These are phyloP conservation scores for Hypomontagnella submonticulosa DNA, from an alignment of 495 filamentous ascomycete genomes.

Conservation along the genomic window DNA sequence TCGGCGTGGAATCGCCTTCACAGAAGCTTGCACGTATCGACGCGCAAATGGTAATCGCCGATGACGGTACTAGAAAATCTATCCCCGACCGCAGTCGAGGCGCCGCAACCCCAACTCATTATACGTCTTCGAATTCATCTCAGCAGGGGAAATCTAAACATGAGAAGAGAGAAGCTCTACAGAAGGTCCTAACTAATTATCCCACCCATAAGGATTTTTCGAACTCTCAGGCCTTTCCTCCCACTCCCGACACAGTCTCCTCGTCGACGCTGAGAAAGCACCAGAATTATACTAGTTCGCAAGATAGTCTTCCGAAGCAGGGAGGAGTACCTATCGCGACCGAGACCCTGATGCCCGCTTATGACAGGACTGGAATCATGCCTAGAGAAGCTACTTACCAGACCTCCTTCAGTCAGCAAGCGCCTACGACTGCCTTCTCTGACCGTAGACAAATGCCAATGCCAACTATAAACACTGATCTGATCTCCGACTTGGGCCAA, in stretches of 20 bases:
- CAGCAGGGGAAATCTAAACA: conserved; percentile 48
- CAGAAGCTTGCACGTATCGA: conserved; percentile 55
- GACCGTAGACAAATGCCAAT: conserved; percentile 34
- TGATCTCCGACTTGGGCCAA: conserved; percentile 38
- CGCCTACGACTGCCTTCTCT: conserved; percentile 44
- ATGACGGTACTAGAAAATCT: conserved; percentile 40
- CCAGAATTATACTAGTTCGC: conserved; percentile 37
- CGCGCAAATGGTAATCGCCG: conserved; percentile 25
- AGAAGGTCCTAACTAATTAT: conserved; percentile 54
- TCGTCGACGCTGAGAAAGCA: conserved; percentile 59
- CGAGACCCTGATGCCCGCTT: conserved; percentile 5
- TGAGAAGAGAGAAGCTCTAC: conserved; percentile 56
- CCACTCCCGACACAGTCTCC: conserved; percentile 66
- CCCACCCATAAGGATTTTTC: conserved; percentile 43
- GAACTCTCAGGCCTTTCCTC: conserved; percentile 55
- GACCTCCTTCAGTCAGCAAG: conserved; percentile 31
- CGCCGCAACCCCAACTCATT: conserved; percentile 33
- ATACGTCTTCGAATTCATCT: conserved; percentile 17
- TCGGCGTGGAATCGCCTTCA: conserved; percentile 55
- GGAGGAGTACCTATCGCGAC: conserved; percentile 8
- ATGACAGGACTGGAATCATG: conserved; percentile 19
- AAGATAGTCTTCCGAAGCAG: conserved; percentile 43
- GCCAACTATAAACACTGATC: conserved; percentile 16
- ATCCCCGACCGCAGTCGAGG: conserved; percentile 41
- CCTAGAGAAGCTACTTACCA: conserved; percentile 19